These are phyloP conservation scores for Fusarium keratoplasticum DNA, from an alignment of 2,329 filamentous ascomycete genomes.

Conservation along the genomic window DNA sequence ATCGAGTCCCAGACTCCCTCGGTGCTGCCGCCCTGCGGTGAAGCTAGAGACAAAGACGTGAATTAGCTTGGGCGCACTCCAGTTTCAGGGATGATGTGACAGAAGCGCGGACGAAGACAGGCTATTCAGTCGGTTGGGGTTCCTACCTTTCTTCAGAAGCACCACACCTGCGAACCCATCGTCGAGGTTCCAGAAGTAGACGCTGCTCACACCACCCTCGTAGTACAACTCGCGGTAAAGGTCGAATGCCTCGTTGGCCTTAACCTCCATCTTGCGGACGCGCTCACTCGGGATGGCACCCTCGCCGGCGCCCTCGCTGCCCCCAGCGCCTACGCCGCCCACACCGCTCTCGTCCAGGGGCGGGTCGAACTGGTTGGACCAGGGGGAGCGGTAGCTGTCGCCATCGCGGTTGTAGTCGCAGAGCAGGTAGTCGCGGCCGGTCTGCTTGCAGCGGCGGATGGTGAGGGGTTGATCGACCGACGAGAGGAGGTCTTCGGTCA, in stretches of 20 bases:
- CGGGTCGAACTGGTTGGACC: conserved; percentile 98
- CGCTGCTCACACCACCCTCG: conserved; percentile 93
- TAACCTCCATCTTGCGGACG: conserved; percentile 92
- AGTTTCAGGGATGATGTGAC: neutral
- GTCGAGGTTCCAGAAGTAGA: conserved; percentile 98
- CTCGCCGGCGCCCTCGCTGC: conserved; percentile 75
- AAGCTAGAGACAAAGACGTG: conserved; percentile 60
- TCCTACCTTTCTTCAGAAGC: conserved; percentile 87
- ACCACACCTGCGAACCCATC: conserved; percentile 98
- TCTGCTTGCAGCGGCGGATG: conserved; percentile 85
- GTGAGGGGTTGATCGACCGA: conserved; percentile 96
- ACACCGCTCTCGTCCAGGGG: conserved; percentile 76
- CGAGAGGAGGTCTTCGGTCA: conserved; percentile 97
- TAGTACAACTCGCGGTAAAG: conserved; percentile 97
- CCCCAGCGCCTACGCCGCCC: conserved; percentile 63
- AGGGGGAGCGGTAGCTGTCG: conserved; percentile 97
- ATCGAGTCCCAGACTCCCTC: conserved; percentile 97
- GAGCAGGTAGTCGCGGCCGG: conserved; percentile 93
- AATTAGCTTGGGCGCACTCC: conserved; percentile 16
- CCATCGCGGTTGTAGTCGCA: conserved; percentile 99
- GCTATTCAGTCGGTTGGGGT: neutral
- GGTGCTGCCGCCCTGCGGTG: conserved; percentile 72
- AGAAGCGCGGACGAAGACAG: neutral
- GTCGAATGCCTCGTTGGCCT: conserved; percentile 96
- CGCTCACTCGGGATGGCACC: conserved; percentile 90